Percentiles rank a stretch among this genome's conserved stretches.
These are phyloP conservation scores for Aspergillus bertholletiae DNA, from an alignment of 495 filamentous ascomycete species.

Conservation along the genomic window DNA sequence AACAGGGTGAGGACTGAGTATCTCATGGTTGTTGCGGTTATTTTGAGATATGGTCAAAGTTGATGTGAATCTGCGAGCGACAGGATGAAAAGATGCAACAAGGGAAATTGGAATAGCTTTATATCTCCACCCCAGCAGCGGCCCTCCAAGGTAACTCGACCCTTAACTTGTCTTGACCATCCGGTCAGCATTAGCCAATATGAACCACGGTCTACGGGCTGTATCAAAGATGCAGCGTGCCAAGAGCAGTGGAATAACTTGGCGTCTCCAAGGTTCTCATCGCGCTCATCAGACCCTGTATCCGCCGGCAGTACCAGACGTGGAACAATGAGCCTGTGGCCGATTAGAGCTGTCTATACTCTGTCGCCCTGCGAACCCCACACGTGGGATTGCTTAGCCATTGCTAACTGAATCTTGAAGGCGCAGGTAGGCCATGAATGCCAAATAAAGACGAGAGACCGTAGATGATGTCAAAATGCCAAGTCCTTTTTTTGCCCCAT, in stretches of 20 bases:
- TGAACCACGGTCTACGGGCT: background rate
- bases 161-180: background rate
- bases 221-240: background rate
- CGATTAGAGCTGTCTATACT: too few relatives aligned
- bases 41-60: background rate
- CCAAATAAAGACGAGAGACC: background rate
- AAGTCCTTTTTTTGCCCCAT: background rate
- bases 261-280: slow-evolving; percentile 22
- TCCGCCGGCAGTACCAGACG: background rate
- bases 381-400: too few relatives aligned
- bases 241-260: slow-evolving; percentile 17
- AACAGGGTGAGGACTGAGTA: slow-evolving; percentile 14
- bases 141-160: background rate
- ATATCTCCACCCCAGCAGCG: background rate
- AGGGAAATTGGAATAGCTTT: background rate
- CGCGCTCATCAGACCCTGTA: background rate
- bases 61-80: background rate
- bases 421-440: background rate
- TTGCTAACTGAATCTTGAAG: too few relatives aligned
- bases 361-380: too few relatives aligned
- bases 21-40: slow-evolving; percentile 9
- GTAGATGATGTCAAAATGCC: background rate
- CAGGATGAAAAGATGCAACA: background rate
- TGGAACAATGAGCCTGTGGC: background rate
- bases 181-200: background rate